phyloP scores from a whole-genome alignment of 164 flowering plant genomes.

The Chimonanthus salicifolius region DNA sequence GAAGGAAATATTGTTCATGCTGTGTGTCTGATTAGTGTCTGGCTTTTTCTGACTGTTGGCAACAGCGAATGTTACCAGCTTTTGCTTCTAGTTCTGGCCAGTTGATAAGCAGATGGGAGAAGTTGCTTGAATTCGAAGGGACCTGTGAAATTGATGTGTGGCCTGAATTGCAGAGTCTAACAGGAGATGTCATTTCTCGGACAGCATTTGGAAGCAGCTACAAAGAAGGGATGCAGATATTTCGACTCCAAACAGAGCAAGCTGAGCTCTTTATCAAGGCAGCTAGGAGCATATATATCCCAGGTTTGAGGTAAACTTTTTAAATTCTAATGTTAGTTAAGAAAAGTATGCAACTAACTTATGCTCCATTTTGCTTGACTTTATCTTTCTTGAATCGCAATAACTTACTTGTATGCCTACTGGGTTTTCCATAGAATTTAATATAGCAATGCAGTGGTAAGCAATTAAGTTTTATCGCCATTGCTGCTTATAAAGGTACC shows the following conservation, averaged over 20 bases:
- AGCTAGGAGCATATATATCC: not conserved
- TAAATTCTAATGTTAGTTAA: not conserved
- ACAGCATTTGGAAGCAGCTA: too few relatives aligned
- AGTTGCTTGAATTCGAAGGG: conserved; percentile 1
- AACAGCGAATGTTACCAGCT: conserved; percentile 20
- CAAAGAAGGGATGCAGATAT: too few relatives aligned
- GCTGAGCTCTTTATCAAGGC: not conserved
- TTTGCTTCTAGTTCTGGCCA: conserved; percentile 10
- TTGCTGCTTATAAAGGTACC: too few relatives aligned
- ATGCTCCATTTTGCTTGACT: too few relatives aligned
- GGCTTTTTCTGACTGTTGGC: not conserved
- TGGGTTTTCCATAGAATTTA: too few relatives aligned
- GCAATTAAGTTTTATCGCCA: too few relatives aligned
- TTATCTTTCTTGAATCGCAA: too few relatives aligned
- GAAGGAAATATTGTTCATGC: not conserved
- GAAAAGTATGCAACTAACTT: too few relatives aligned
- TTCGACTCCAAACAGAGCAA: conserved; percentile 15
- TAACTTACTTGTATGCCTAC: too few relatives aligned
- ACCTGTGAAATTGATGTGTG: conserved; percentile 19
- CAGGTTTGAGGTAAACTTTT: conserved; percentile 4
- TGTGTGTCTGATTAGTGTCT: not conserved
- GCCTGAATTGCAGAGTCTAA: too few relatives aligned
- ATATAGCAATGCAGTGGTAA: too few relatives aligned
- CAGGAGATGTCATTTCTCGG: too few relatives aligned
- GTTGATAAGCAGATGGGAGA: conserved; percentile 18